phyloP scores from a whole-genome alignment of 768 basidiomycete genomes.

The Rhodotorula diobovata region DNA sequence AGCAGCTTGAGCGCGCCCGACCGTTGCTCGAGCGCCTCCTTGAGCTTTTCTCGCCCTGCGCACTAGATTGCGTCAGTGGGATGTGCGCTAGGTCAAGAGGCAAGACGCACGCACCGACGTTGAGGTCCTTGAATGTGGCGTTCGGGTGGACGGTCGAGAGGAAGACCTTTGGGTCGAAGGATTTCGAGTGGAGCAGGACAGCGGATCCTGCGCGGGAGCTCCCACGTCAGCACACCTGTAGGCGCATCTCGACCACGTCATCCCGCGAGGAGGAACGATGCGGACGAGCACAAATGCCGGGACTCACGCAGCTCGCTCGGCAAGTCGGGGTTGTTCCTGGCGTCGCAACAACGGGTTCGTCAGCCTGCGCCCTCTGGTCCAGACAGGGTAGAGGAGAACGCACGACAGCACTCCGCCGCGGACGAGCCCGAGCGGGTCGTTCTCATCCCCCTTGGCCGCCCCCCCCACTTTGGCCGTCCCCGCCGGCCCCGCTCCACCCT shows the following conservation, averaged over 20 bases:
- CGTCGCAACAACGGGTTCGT: no score
- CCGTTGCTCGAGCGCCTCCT: slow-evolving; percentile 73
- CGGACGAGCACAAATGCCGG: slow-evolving; percentile 3
- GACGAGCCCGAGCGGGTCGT: slow-evolving; percentile 59
- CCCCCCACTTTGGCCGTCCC: slow-evolving; percentile 4
- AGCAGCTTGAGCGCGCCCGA: slow-evolving; percentile 91
- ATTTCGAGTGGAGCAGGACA: slow-evolving; percentile 80
- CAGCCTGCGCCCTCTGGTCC: background rate
- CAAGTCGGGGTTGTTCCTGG: slow-evolving; percentile 60
- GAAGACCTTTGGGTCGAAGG: slow-evolving; percentile 92
- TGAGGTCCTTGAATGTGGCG: slow-evolving; percentile 87
- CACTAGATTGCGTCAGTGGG: background rate
- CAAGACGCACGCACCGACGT: slow-evolving; percentile 57
- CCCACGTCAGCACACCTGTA: slow-evolving; percentile 43
- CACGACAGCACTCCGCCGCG: slow-evolving; percentile 48
- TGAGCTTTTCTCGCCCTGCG: slow-evolving; percentile 21
- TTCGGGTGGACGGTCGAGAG: slow-evolving; percentile 87
- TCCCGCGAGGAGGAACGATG: no score
- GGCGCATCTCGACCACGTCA: no score
- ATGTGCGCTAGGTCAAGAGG: accelerated
- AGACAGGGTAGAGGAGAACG: slow-evolving; percentile 33
- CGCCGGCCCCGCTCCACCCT: background rate
- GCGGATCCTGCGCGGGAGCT: slow-evolving; percentile 53
- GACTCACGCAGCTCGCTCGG: slow-evolving; percentile 55
- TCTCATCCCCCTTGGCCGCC: slow-evolving; percentile 35